These are phyloP conservation scores for Diplodia mutila DNA, from an alignment of 2,329 filamentous ascomycete genomes.

Conservation along the genomic window DNA sequence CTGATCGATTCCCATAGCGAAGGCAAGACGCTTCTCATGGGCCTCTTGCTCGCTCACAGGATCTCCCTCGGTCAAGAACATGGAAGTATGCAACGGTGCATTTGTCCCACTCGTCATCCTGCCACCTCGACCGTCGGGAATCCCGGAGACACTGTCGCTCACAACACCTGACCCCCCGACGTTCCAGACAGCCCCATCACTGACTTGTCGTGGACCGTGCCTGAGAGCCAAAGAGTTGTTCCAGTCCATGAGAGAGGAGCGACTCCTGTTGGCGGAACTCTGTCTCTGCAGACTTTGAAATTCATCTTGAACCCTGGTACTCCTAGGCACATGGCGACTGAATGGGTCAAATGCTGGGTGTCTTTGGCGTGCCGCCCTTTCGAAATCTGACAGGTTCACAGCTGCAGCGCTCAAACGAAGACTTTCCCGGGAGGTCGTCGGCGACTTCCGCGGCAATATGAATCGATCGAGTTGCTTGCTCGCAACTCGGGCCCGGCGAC, in stretches of 20 bases:
- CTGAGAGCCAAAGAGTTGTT: constrained; percentile 4
- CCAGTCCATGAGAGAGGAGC: not conserved
- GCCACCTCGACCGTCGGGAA: constrained; percentile 66
- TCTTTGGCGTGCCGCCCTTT: constrained; percentile 51
- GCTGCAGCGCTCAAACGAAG: constrained; percentile 58
- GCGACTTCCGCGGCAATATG: constrained; percentile 53
- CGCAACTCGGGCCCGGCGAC: constrained; percentile 31
- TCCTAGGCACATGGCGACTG: constrained; percentile 45
- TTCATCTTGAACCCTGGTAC: constrained; percentile 39
- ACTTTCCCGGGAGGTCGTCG: constrained; percentile 49
- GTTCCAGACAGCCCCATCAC: constrained; percentile 73
- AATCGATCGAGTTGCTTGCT: constrained; percentile 60
- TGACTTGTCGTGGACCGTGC: constrained; percentile 52
- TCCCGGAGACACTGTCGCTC: constrained; percentile 51
- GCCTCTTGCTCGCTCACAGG: constrained; percentile 66
- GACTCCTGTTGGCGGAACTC: not conserved
- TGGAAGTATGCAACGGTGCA: constrained; percentile 65
- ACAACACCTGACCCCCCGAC: constrained; percentile 71
- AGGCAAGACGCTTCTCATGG: constrained; percentile 75
- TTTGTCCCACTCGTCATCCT: constrained; percentile 72
- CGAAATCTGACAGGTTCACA: constrained; percentile 50
- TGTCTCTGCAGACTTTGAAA: constrained; percentile 34
- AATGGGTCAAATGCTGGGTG: constrained; percentile 58
- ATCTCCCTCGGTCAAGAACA: constrained; percentile 56
- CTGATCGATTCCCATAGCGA: constrained; percentile 79